These are phyloP conservation scores for Solanum medicagineum DNA, from an alignment of 257 asterid species.

Conservation along the genomic window DNA sequence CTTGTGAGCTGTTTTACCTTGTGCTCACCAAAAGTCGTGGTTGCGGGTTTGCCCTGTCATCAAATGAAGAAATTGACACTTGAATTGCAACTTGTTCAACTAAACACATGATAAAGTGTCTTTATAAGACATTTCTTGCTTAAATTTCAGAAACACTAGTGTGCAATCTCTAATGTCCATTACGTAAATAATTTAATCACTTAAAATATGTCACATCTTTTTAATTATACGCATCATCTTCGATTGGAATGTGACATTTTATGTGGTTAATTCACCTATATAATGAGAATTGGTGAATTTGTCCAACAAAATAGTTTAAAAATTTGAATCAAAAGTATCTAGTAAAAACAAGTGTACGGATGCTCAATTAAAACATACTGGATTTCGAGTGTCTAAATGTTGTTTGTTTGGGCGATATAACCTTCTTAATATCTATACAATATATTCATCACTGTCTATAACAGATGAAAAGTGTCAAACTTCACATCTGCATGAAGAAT, in stretches of 20 bases:
- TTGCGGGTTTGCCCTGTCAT: too few relatives aligned
- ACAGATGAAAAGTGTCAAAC: neutral
- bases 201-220: too few relatives aligned
- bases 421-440: neutral
- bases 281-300: accelerated
- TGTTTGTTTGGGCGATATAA: neutral
- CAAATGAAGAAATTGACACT: neutral
- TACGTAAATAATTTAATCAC: neutral
- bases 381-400: neutral
- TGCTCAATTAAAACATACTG: too few relatives aligned
- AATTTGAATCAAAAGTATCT: neutral
- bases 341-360: neutral
- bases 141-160: too few relatives aligned
- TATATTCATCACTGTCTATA: constrained; percentile 4
- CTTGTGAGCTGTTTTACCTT: too few relatives aligned
- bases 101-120: too few relatives aligned
- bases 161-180: neutral
- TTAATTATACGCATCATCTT: neutral
- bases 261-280: neutral
- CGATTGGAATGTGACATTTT: neutral
- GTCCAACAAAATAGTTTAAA: neutral
- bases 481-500: constrained; percentile 30
- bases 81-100: too few relatives aligned
- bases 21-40: too few relatives aligned
- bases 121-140: too few relatives aligned